Evolutionary conservation across 176 grass and related monocot genomes (phyloP), one percentile per base, ranked within the genome.

Genomic region (Chrysopogon serrulatus): DNA sequence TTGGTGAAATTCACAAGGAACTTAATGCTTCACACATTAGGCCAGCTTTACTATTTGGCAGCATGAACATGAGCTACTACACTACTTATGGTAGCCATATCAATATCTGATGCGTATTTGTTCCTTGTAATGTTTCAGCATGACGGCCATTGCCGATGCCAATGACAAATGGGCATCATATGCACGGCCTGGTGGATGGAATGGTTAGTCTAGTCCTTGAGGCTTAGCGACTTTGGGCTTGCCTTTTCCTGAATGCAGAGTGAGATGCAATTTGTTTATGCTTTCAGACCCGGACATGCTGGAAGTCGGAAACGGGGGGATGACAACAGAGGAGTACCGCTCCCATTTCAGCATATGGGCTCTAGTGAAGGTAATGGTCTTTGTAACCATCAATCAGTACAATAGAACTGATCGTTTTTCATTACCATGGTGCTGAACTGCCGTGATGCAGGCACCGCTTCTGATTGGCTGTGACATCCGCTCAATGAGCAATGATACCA

Each of bases 151-250:
- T 27, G 77, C 84, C 2, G 85, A 95, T 33, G 17, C 71, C 23
- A 95, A 90, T 37, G 17, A 95, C 71, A 83, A 51, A 33, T 87
- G 83, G 68, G 92, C 92, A 26, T 69, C 79, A 47, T 95, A 95
- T 72, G 93, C 90, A 75, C 67, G 74, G 45, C 93, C 54, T 72
- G 87, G 93, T 79, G 93, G 90, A 79, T 95, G 93, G 93, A 95
- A 95, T 84, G 90, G 87, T 95, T 76, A 82, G 59, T 5, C 57
- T 62, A 62, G 78, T 62, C 32, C 66, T 41, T 28, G 33, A 70
- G 71, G 21, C 59, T 18, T 48, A 44, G 11, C 18, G 71, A 45
- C 26, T 31, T 80, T 82, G 51, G 67, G 26, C 35, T 61, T 48
- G 37, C 36, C 21, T 26, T 68, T 53, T 82, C 42, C 65, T 82